These are phyloP conservation scores for Geranium rotundifolium DNA, from an alignment of 345 rosid species.

Conservation along the genomic window DNA sequence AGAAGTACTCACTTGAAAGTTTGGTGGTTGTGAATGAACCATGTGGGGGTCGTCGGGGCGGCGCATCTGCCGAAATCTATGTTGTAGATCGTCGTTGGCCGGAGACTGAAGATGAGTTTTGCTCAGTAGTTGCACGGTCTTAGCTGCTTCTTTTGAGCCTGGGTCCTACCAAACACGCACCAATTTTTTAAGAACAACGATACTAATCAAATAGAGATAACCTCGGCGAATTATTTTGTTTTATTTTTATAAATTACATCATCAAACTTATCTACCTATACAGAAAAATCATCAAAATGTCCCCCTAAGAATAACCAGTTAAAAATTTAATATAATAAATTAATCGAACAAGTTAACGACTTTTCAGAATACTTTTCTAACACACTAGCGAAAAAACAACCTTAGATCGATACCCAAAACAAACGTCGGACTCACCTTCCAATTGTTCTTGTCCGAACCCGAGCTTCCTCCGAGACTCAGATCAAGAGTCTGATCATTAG, in stretches of 20 bases:
- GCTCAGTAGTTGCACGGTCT: constrained; percentile 44
- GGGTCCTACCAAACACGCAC: constrained; percentile 3
- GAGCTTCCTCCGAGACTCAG: constrained; percentile 55
- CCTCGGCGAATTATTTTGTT: too few relatives aligned
- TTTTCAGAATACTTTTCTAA: too few relatives aligned
- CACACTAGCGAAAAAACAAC: too few relatives aligned
- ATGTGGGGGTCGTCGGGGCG: background rate
- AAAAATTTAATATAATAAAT: too few relatives aligned
- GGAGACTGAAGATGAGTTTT: constrained; percentile 39
- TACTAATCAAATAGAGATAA: too few relatives aligned
- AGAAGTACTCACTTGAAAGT: too few relatives aligned
- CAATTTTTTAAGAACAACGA: constrained; percentile 1
- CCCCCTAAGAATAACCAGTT: too few relatives aligned
- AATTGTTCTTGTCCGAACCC: constrained; percentile 15
- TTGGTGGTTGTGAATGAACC: too few relatives aligned
- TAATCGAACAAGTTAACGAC: too few relatives aligned
- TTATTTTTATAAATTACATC: too few relatives aligned
- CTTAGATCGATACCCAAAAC: background rate
- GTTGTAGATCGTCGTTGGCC: constrained; percentile 14
- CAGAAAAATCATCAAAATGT: too few relatives aligned
- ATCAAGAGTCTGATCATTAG: constrained; percentile 58
- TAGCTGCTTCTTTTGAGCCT: constrained; percentile 24
- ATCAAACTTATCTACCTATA: too few relatives aligned
- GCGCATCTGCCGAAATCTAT: constrained; percentile 19
- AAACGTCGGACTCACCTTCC: constrained; percentile 8